These are phyloP conservation scores for Moesziomyces globuligerus DNA, from an alignment of 1,284 basidiomycete genomes.

Conservation along the genomic window DNA sequence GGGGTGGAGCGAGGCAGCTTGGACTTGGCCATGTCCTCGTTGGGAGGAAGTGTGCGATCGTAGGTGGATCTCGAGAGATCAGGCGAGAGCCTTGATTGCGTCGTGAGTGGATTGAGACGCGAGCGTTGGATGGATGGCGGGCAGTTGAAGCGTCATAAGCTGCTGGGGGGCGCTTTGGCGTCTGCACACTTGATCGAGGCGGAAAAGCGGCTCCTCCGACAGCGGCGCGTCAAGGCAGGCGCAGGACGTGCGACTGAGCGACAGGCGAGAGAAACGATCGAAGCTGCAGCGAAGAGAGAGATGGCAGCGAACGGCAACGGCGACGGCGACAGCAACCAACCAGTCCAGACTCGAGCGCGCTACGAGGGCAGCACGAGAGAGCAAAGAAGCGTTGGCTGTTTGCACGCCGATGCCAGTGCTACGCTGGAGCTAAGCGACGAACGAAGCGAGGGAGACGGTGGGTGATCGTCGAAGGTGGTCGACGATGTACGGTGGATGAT, in stretches of 20 bases:
- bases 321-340: too few species aligned
- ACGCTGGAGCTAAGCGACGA: background rate
- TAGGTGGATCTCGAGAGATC: too few species aligned
- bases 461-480: background rate
- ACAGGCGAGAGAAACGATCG: background rate
- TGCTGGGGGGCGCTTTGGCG: background rate
- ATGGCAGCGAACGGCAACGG: background rate
- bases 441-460: background rate
- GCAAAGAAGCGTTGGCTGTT: background rate
- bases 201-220: background rate
- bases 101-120: background rate
- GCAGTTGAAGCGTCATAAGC: background rate
- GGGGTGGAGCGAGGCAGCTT: slow-evolving; percentile 51
- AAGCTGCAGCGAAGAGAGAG: background rate
- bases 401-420: background rate
- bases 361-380: background rate
- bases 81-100: slow-evolving; percentile 1
- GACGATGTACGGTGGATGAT: slow-evolving; percentile 3
- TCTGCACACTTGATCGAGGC: background rate
- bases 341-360: too few species aligned
- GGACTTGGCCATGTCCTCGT: slow-evolving; percentile 46
- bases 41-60: too few species aligned
- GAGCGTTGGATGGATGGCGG: background rate
- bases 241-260: too few species aligned
- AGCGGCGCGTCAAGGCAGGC: too few species aligned